Conservation (phyloP, 2,329 filamentous ascomycete species). For the Neofusicoccum sp. region DNA sequence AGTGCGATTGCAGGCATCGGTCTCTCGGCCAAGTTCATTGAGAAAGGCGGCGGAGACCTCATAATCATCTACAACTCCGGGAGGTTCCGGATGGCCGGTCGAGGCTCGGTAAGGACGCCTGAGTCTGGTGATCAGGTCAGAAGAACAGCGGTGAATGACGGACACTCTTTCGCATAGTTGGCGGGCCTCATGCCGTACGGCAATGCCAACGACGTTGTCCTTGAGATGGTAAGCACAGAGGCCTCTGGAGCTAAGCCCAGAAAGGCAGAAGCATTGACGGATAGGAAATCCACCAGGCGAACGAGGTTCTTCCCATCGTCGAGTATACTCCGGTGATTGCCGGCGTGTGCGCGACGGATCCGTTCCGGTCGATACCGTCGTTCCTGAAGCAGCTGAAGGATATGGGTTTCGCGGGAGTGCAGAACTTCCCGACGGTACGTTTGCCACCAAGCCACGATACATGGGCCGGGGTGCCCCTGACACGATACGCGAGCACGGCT, state of each 20-base stretch:
- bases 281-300: conserved; percentile 44
- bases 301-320: conserved; percentile 65
- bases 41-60: conserved; percentile 65
- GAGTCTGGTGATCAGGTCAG: neutral
- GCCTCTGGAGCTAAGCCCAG: neutral
- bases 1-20: conserved; percentile 54
- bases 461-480: conserved; percentile 3
- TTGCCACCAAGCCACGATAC: conserved; percentile 5
- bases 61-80: conserved; percentile 74
- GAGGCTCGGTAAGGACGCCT: conserved; percentile 49
- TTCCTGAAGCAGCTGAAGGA: conserved; percentile 62
- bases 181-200: conserved; percentile 70
- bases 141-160: neutral
- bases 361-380: conserved; percentile 60
- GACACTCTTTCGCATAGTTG: conserved; percentile 32
- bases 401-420: conserved; percentile 66
- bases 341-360: conserved; percentile 69
- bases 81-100: conserved; percentile 69
- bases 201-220: conserved; percentile 67
- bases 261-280: neutral
- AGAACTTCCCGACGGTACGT: conserved; percentile 65
- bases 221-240: conserved; percentile 59
- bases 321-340: conserved; percentile 64
- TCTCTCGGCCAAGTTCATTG: conserved; percentile 68
- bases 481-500: neutral